Evolutionary conservation across 176 grass and related monocot genomes (phyloP).

Genomic region (Juncus inflexus): DNA sequence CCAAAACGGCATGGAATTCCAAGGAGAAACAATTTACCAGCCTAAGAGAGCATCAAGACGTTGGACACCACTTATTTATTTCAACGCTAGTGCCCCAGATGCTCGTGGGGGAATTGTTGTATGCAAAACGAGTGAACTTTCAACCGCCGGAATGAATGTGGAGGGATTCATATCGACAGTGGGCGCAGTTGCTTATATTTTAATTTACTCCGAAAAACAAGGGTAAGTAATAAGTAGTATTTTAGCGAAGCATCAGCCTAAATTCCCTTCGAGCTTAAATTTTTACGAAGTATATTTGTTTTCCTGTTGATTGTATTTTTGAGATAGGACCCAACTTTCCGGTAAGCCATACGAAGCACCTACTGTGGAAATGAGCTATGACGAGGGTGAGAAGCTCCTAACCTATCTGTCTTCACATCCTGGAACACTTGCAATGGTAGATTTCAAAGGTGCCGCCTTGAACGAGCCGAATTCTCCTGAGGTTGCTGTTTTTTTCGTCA

Average conservation of each 20-base stretch:
- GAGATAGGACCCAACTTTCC: slow-evolving; percentile 16
- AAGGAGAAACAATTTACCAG: slow-evolving; percentile 10
- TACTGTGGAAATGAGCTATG: slow-evolving; percentile 26
- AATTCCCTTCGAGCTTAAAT: slow-evolving; percentile 6
- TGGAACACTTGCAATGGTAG: slow-evolving; percentile 25
- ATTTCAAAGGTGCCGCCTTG: slow-evolving; percentile 39
- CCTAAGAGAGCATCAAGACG: neutral
- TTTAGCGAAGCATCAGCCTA: slow-evolving; percentile 29
- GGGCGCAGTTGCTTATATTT: slow-evolving; percentile 34
- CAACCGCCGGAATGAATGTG: slow-evolving; percentile 22
- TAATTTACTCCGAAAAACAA: slow-evolving; percentile 34
- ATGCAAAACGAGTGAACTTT: slow-evolving; percentile 31
- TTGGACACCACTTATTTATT: slow-evolving; percentile 18
- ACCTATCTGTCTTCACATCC: slow-evolving; percentile 30
- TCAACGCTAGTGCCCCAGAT: slow-evolving; percentile 8
- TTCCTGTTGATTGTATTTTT: slow-evolving; percentile 33
- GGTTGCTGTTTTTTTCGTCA: slow-evolving; percentile 55
- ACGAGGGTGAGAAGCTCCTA: slow-evolving; percentile 31
- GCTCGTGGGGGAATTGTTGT: slow-evolving; percentile 57
- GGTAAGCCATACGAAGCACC: slow-evolving; percentile 21
- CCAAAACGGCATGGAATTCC: slow-evolving; percentile 2
- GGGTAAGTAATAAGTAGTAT: slow-evolving; percentile 29
- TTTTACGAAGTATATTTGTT: slow-evolving; percentile 24
- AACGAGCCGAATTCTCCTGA: slow-evolving; percentile 38
- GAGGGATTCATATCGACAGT: slow-evolving; percentile 11